Conservation (phyloP, 192 early-diverging fungal species). For the Coemansia sp. region DNA sequence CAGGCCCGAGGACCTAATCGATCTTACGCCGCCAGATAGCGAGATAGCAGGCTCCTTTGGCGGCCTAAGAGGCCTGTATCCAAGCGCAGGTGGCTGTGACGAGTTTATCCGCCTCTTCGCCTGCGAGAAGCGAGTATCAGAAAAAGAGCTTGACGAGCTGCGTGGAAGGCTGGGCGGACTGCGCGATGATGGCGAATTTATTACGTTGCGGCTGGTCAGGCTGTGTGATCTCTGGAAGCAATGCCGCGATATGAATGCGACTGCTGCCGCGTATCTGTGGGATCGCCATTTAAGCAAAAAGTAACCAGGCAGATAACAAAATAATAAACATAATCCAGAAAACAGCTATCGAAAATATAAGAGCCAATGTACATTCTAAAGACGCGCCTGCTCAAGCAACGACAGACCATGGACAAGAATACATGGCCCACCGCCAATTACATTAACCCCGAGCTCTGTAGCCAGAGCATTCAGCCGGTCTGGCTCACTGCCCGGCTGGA, state of each 20-base stretch:
- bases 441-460: constrained; percentile 11
- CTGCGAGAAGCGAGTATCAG: constrained; percentile 59
- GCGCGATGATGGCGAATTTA: constrained; percentile 73
- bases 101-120: constrained; percentile 74
- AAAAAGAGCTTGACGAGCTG: constrained; percentile 57
- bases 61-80: constrained; percentile 61
- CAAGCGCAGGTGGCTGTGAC: constrained; percentile 78
- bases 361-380: constrained; percentile 5
- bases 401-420: constrained; percentile 19
- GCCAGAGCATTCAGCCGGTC: constrained; percentile 7
- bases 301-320: not conserved
- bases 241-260: constrained; percentile 71
- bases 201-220: constrained; percentile 65
- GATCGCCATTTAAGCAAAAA: constrained; percentile 11
- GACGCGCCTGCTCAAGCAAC: constrained; percentile 8
- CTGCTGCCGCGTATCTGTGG: constrained; percentile 65
- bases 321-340: not conserved
- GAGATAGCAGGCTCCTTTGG: not conserved
- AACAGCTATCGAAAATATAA: not conserved
- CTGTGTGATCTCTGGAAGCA: constrained; percentile 63
- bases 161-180: constrained; percentile 68
- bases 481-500: constrained; percentile 48
- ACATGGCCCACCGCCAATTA: constrained; percentile 28
- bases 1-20: constrained; percentile 60
- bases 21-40: constrained; percentile 53